Percentiles rank a stretch among this genome's conserved stretches.
phyloP scores from a whole-genome alignment of 1,284 basidiomycete species.

The Cryptococcus sp. region DNA sequence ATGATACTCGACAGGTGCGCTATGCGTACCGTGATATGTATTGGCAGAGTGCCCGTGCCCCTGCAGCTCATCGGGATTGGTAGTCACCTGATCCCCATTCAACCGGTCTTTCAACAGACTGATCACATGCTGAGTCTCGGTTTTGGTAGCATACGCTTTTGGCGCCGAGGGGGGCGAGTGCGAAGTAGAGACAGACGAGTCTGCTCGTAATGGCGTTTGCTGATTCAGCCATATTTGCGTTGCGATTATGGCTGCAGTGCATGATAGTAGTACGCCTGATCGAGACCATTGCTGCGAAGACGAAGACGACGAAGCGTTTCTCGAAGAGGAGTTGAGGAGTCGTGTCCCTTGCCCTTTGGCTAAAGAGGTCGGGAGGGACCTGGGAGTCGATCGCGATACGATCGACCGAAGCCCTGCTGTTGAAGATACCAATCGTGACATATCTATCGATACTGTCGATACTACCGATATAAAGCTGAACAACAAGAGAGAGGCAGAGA shows the following conservation, averaged over 20 bases:
- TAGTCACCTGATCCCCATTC: constrained; percentile 21
- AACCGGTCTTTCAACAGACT: constrained; percentile 14
- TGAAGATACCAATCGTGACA: no score
- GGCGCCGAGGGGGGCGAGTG: neutral
- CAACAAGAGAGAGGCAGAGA: no score
- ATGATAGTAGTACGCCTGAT: neutral
- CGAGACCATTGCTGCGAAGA: constrained; percentile 2
- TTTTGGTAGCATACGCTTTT: constrained; percentile 15
- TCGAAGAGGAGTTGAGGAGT: no score
- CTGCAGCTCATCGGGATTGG: constrained; percentile 22
- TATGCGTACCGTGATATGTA: constrained; percentile 27
- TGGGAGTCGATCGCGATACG: no score
- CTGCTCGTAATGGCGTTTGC: constrained; percentile 1
- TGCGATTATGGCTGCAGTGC: constrained; percentile 3
- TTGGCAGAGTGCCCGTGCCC: constrained; percentile 26
- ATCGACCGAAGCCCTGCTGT: no score
- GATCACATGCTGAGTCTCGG: constrained; percentile 14
- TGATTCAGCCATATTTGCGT: constrained; percentile 3
- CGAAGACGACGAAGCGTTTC: neutral
- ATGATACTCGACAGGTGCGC: neutral
- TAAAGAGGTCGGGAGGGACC: no score
- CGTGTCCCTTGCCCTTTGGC: no score
- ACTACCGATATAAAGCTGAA: no score
- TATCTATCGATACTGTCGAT: no score
- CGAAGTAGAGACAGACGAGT: neutral